Percentiles rank a stretch among this genome's conserved stretches.
phyloP scores from a whole-genome alignment of 2,329 filamentous ascomycete genomes.

The Aspergillus neotritici region DNA sequence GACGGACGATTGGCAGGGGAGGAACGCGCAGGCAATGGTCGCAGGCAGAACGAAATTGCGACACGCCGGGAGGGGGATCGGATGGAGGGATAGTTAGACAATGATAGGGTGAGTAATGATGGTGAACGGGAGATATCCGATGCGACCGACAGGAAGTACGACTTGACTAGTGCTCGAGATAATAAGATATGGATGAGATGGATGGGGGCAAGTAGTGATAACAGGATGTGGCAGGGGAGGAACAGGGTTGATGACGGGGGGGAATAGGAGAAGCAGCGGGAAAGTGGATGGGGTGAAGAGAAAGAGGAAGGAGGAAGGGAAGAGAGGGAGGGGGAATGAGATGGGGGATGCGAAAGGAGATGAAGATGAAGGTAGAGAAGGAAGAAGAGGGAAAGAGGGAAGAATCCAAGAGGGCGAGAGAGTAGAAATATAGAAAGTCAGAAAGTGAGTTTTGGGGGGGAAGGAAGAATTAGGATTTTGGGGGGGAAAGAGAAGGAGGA shows the following conservation, averaged over 20 bases:
- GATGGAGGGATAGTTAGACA: too few relatives aligned
- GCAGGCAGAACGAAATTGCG: too few relatives aligned
- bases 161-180: too few relatives aligned
- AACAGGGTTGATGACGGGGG: slow-evolving; percentile 1
- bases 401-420: slow-evolving; percentile 11
- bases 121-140: too few relatives aligned
- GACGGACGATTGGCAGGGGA: too few relatives aligned
- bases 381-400: slow-evolving; percentile 3
- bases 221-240: slow-evolving; percentile 6
- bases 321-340: slow-evolving; percentile 17
- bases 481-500: slow-evolving; percentile 10
- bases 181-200: slow-evolving; percentile 9
- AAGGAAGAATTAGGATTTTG: slow-evolving; percentile 13
- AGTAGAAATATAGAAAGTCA: slow-evolving; percentile 10
- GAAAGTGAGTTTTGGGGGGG: slow-evolving; percentile 9
- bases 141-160: too few relatives aligned
- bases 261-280: slow-evolving; percentile 5
- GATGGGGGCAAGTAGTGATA: slow-evolving; percentile 4
- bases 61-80: too few relatives aligned
- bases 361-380: slow-evolving; percentile 1
- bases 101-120: too few relatives aligned
- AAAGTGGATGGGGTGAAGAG: slow-evolving; percentile 4
- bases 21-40: too few relatives aligned
- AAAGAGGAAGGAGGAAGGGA: slow-evolving; percentile 9
- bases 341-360: slow-evolving; percentile 16